Percentiles rank a stretch among this genome's conserved stretches.
phyloP scores from a whole-genome alignment of 371 early-diverging fungal genomes.

The Mycotypha africana region DNA sequence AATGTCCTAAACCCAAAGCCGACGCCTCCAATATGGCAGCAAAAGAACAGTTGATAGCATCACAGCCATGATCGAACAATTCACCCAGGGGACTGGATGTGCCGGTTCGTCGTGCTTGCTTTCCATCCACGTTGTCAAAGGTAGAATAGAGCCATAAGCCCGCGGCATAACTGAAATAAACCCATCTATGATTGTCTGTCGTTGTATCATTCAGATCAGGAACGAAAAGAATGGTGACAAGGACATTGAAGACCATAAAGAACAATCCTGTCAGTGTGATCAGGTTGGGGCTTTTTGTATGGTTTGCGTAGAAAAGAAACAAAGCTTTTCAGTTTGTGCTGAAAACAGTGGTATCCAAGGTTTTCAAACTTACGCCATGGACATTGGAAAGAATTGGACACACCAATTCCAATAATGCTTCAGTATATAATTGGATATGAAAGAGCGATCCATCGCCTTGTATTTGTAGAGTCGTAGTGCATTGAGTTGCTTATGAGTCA shows the following conservation, averaged over 20 bases:
- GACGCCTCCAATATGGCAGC: conserved; percentile 83
- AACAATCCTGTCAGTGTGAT: conserved; percentile 94
- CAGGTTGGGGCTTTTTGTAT: conserved; percentile 97
- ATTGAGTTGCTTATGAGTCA: conserved; percentile 59
- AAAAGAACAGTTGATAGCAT: conserved; percentile 89
- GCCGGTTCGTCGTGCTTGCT: conserved; percentile 94
- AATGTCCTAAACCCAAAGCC: conserved; percentile 75
- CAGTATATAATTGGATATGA: conserved; percentile 75
- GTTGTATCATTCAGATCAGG: conserved; percentile 25
- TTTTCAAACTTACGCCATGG: conserved; percentile 91
- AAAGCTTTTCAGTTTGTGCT: no score
- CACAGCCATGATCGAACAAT: conserved; percentile 93
- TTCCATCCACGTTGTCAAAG: conserved; percentile 98
- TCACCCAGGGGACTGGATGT: conserved; percentile 93
- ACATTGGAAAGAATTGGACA: conserved; percentile 85
- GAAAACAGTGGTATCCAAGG: no score
- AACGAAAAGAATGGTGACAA: conserved; percentile 47
- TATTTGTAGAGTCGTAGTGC: conserved; percentile 83
- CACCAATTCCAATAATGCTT: conserved; percentile 89
- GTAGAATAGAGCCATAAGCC: conserved; percentile 94
- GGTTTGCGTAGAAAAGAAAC: no score
- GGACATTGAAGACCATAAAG: conserved; percentile 79
- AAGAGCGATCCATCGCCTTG: conserved; percentile 78
- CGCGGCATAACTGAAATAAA: conserved; percentile 64
- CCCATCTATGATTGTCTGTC: conserved; percentile 33